Percentiles rank a stretch among this genome's conserved stretches.
phyloP scores from a whole-genome alignment of 78 protist species.

The Thecamonas trahens region DNA sequence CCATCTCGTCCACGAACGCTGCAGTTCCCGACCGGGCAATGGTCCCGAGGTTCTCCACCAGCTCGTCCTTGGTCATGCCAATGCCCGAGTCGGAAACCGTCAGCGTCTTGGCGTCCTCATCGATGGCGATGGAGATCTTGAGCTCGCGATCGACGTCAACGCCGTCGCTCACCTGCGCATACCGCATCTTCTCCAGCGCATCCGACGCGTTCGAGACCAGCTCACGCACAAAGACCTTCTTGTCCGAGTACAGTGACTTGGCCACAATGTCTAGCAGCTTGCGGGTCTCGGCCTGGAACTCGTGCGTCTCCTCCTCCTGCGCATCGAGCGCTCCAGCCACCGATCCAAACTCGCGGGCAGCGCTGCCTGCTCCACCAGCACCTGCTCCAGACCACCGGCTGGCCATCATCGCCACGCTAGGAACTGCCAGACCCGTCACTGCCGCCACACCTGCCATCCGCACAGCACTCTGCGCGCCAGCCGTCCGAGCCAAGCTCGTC shows the following conservation, averaged over 20 bases:
- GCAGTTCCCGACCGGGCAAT: conserved; percentile 82
- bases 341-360: too few species aligned
- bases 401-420: too few species aligned
- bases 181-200: conserved; percentile 88
- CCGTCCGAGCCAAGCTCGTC: too few species aligned
- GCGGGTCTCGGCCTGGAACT: conserved; percentile 91
- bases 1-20: conserved; percentile 6
- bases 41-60: conserved; percentile 87
- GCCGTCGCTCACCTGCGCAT: conserved; percentile 21
- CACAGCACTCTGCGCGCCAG: too few species aligned
- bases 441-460: too few species aligned
- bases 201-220: conserved; percentile 89
- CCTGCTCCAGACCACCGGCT: too few species aligned
- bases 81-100: conserved; percentile 79
- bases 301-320: conserved; percentile 41
- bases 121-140: conserved; percentile 6
- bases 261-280: conserved; percentile 91
- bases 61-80: conserved; percentile 92
- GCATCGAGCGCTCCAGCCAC: too few species aligned
- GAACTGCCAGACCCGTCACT: too few species aligned
- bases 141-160: conserved; percentile 2
- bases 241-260: conserved; percentile 81
- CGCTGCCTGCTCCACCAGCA: too few species aligned
- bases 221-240: conserved; percentile 89
- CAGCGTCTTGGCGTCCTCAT: conserved; percentile 3